Percentiles rank a stretch among this genome's conserved stretches.
phyloP scores from a whole-genome alignment of 2,329 filamentous ascomycete species.

The Phyllosticta capitalensis region DNA sequence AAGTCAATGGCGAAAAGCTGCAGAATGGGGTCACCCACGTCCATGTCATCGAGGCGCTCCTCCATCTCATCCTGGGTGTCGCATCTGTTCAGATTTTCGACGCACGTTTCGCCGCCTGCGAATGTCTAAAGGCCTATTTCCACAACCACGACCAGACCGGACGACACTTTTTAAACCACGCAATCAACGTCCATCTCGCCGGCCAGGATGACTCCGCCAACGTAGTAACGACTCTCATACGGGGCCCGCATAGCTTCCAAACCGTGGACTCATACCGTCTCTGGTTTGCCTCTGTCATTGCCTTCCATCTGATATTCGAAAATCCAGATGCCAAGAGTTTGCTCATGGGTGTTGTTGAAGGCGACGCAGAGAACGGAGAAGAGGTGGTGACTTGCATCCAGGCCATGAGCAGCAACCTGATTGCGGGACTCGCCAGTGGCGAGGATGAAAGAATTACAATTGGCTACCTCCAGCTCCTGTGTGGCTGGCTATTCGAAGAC shows the following conservation, averaged over 20 bases:
- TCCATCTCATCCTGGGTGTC: conserved; percentile 69
- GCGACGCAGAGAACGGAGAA: conserved; percentile 79
- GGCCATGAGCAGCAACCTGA: conserved; percentile 74
- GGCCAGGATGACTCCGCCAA: conserved; percentile 74
- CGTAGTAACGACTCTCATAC: conserved; percentile 72
- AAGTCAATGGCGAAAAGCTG: conserved; percentile 51
- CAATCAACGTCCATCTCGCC: conserved; percentile 75
- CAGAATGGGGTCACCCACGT: conserved; percentile 51
- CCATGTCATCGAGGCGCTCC: conserved; percentile 87
- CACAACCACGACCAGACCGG: conserved; percentile 71
- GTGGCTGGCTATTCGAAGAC: conserved; percentile 87
- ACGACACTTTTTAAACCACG: conserved; percentile 74
- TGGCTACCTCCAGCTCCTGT: conserved; percentile 81
- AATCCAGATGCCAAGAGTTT: conserved; percentile 68
- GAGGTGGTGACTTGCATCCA: conserved; percentile 94
- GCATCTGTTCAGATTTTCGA: conserved; percentile 62
- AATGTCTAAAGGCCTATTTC: conserved; percentile 90
- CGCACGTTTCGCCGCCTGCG: conserved; percentile 72
- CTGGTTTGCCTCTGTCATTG: conserved; percentile 82
- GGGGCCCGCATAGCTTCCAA: conserved; percentile 51
- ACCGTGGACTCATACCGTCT: conserved; percentile 71
- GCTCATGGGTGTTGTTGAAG: conserved; percentile 76
- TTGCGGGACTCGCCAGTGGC: conserved; percentile 63
- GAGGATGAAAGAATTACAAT: conserved; percentile 72
- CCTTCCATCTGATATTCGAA: conserved; percentile 69